Base-by-base conservation (phyloP, 1,139 yeast species). In the Taphrina deformans region DNA sequence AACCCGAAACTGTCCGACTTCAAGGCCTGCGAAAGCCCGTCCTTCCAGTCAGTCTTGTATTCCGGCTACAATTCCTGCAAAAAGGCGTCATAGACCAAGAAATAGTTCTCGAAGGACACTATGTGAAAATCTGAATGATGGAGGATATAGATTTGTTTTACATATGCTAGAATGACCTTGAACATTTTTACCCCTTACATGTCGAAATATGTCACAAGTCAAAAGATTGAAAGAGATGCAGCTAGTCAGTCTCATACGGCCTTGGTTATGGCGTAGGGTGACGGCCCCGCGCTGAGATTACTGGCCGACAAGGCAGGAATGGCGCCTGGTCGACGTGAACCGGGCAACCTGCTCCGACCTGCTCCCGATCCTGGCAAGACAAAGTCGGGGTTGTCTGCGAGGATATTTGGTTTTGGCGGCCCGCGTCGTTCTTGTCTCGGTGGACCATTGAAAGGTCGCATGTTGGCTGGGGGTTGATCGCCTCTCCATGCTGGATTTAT, bases 381-480 rank as follows among this genome's bases (percentile, higher is more conserved):
- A 24, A 61, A 61, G 40, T 61, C 65, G n/a, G 65, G 65, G 31
- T 61, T 61, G 38, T 55, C 65, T 6, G 59, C 52, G 35, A 61
- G 35, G 2, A 61, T 29, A n/a, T 52, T 41, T 3, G 65, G 60
- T 33, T 29, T 23, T 18, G 33, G 52, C 2, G 59, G 65, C 10
- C 45, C 56, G n/a, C 31, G 44, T 26, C 63, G 38, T 16, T 59
- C 40, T 41, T 52, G 56, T n/a, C 56, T 50, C 1, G 63, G 41
- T 9, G 18, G 48, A n/a, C 61, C 51, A 16, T 29, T 31, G n/a
- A 26, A 21, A 7, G 45, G 21, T 4, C 31, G 26, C 31, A 27
- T 38, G n/a, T 18, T 35, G 51, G 29, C 23, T 45, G 24, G 41
- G 18, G 31, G 58, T n/a, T 24, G 14, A 23, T 52, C 51, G 16